Evolutionary conservation across 805 yeast species (phyloP).

Genomic region (Monosporozyma solicola): DNA sequence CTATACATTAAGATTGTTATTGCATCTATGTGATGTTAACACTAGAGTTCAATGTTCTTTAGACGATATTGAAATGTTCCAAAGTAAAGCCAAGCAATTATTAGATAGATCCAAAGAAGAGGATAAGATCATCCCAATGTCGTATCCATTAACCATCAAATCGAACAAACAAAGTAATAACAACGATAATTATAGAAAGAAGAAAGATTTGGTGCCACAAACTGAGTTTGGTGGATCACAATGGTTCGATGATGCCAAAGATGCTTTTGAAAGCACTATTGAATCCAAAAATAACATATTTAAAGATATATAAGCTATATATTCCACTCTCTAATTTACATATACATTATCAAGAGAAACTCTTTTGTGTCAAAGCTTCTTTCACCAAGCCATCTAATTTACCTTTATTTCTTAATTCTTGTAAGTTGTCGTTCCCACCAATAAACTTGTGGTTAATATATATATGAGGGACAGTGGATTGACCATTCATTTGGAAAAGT

Average conservation of each 20-base stretch:
- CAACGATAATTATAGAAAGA: slow-evolving; percentile 1
- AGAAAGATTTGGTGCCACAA: slow-evolving; percentile 19
- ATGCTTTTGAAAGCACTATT: slow-evolving; percentile 17
- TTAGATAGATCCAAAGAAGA: slow-evolving; percentile 17
- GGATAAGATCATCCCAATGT: slow-evolving; percentile 23
- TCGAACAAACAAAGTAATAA: not conserved
- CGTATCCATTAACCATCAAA: slow-evolving; percentile 15
- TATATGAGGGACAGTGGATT: slow-evolving; percentile 86
- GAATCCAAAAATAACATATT: slow-evolving; percentile 1
- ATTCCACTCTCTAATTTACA: not conserved
- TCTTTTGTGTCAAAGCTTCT: not conserved
- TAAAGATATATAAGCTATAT: not conserved
- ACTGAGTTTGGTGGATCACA: slow-evolving; percentile 27
- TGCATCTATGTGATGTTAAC: slow-evolving; percentile 41
- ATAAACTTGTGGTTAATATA: slow-evolving; percentile 85
- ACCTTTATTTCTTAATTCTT: slow-evolving; percentile 55
- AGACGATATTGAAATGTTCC: slow-evolving; percentile 17
- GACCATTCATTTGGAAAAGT: slow-evolving; percentile 68
- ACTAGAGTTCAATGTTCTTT: slow-evolving; percentile 18
- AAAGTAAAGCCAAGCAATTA: slow-evolving; percentile 14
- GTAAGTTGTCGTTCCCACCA: slow-evolving; percentile 91
- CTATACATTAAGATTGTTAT: slow-evolving; percentile 45
- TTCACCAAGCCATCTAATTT: slow-evolving; percentile 34
- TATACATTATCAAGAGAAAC: not conserved
- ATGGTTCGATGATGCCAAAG: slow-evolving; percentile 17